Percentiles rank a stretch among this genome's conserved stretches.
These are phyloP conservation scores for Ottelia alismoides DNA, from an alignment of 106 monocot species.

Conservation along the genomic window DNA sequence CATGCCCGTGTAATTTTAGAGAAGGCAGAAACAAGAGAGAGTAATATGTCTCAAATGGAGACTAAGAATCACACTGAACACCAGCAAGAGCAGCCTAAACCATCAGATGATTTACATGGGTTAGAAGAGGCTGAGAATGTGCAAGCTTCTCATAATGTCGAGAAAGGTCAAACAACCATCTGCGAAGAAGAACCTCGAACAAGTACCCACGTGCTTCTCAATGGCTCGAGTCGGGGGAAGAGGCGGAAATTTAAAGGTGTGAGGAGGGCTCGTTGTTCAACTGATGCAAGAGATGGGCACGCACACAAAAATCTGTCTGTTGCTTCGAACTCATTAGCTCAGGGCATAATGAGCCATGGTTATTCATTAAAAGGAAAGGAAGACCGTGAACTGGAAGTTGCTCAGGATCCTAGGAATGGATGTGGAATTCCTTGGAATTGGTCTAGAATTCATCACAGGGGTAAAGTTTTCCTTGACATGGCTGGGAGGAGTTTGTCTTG, in stretches of 20 bases:
- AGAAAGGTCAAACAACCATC: conserved; percentile 7
- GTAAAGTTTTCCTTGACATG: conserved; percentile 66
- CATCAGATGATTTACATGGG: too few relatives aligned
- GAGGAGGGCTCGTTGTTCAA: conserved; percentile 21
- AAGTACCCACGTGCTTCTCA: conserved; percentile 11
- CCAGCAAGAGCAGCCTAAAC: too few relatives aligned
- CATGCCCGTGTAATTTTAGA: neutral
- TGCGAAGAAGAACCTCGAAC: conserved; percentile 8
- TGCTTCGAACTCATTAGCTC: conserved; percentile 25
- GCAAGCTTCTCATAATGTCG: too few relatives aligned
- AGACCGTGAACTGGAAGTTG: conserved; percentile 24
- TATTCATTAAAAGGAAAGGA: conserved; percentile 13
- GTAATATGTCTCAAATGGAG: too few relatives aligned
- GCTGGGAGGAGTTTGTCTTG: conserved; percentile 89
- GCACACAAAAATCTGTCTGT: conserved; percentile 22
- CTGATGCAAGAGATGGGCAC: conserved; percentile 14
- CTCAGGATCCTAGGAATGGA: conserved; percentile 42
- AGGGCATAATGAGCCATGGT: conserved; percentile 12
- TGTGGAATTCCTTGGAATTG: conserved; percentile 97
- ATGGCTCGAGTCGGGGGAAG: conserved; percentile 28
- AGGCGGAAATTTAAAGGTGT: conserved; percentile 25
- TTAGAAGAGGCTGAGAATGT: too few relatives aligned
- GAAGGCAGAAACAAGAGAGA: too few relatives aligned
- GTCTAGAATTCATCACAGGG: conserved; percentile 86
- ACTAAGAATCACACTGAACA: too few relatives aligned